Evolutionary conservation across 495 filamentous ascomycete species (phyloP), one percentile per base, ranked within the genome.

Genomic region (Hyaloscypha finlandica): DNA sequence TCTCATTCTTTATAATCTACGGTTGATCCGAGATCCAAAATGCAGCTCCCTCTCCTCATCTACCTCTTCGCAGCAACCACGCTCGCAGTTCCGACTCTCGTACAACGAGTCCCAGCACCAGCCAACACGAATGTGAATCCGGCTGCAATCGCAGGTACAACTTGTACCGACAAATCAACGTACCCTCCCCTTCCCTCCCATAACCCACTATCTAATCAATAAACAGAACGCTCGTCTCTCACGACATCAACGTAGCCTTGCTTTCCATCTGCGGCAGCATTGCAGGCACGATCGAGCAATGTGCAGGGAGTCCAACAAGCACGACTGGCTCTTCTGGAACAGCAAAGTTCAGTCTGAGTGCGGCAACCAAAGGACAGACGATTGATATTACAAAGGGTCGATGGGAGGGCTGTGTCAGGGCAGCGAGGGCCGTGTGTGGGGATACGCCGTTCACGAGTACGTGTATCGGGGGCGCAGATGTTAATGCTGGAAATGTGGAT

Each of bases 351-450:
- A 74, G 48, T 32, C 66, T 86, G 2, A 74, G 68, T 8, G 73
- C 79, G 0, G 72, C 73, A 20, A 71, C 70, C 1, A 19, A 61
- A 0, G 82, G 79, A 19, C 75, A 77, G 6, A 80, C 76, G 6
- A 84, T 84, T 67, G 81, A 81, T 73, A 74, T 86, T 51, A 75
- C 76, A 25, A 85, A 84, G 73, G 79, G 76, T 19, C 71, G 78
- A 5, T 87, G 83, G 84, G 72, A 94, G 76, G 68, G 88, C 86
- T 32, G 84, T 81, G 70, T 92, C 86, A 63, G 91, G 83, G 66
- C 90, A 87, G 54, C 90, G 83, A 51, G 88, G 80, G 53, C 87
- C 85, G 72, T 90, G 92, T 45, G 88, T 77, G 30, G 90, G 88
- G 72, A 92, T 37, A 30, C 37, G 14, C 61, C 61, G 11, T 77